Evolutionary conservation across 371 early-diverging fungal genomes (phyloP).

Genomic region (Synchytrium microbalum): DNA sequence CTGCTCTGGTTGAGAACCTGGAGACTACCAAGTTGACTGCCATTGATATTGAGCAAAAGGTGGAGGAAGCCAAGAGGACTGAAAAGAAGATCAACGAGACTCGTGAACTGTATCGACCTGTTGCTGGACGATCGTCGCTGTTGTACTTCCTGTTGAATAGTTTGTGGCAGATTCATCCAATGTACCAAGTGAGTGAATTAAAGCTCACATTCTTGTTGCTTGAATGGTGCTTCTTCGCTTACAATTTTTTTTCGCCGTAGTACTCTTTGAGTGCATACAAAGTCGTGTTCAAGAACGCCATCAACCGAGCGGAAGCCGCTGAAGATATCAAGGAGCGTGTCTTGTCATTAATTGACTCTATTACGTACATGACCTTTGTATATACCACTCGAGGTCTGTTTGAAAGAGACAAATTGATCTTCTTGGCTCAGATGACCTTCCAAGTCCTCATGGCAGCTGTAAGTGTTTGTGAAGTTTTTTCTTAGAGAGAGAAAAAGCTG

Average conservation of each 20-base stretch:
- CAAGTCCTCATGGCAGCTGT: constrained; percentile 42
- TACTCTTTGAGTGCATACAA: constrained; percentile 57
- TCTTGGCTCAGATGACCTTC: constrained; percentile 55
- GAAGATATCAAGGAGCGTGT: constrained; percentile 59
- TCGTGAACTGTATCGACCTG: constrained; percentile 54
- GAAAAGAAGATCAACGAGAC: constrained; percentile 61
- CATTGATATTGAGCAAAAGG: constrained; percentile 54
- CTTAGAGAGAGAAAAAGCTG: not conserved
- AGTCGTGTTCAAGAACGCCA: constrained; percentile 55
- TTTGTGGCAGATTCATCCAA: constrained; percentile 53
- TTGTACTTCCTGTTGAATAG: constrained; percentile 56
- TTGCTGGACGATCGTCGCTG: constrained; percentile 50
- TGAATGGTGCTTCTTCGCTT: too few species aligned
- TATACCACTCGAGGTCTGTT: constrained; percentile 56
- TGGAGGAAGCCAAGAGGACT: constrained; percentile 54
- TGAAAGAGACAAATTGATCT: constrained; percentile 56
- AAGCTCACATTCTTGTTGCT: too few species aligned
- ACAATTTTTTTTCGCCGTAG: too few species aligned
- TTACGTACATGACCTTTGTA: constrained; percentile 47
- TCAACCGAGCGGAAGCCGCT: constrained; percentile 42
- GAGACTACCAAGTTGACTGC: constrained; percentile 55
- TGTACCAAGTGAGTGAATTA: constrained; percentile 41
- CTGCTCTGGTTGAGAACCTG: constrained; percentile 53
- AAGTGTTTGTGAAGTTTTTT: not conserved
- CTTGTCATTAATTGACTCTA: constrained; percentile 45